phyloP scores from a whole-genome alignment of 192 early-diverging fungal genomes.

The Backusella mclennaniae region DNA sequence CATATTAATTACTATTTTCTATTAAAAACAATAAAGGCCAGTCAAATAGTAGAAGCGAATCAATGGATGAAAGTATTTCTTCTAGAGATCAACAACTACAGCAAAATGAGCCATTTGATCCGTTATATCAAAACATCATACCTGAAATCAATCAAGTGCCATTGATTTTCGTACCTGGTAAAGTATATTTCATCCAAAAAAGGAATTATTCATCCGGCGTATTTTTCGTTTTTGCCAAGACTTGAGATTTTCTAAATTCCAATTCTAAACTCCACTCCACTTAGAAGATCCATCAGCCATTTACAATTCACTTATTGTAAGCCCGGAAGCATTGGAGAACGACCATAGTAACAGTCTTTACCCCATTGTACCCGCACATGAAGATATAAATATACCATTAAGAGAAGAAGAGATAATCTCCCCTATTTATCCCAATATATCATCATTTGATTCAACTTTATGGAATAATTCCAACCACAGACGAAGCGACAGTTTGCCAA shows the following conservation, averaged over 20 bases:
- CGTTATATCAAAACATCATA: constrained; percentile 15
- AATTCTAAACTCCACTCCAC: neutral
- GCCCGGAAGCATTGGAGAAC: neutral
- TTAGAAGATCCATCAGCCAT: neutral
- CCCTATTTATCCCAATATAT: constrained; percentile 3
- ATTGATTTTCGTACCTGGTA: neutral
- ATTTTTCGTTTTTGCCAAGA: neutral
- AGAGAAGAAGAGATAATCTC: neutral
- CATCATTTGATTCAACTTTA: neutral
- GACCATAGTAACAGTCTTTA: neutral
- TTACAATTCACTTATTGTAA: constrained; percentile 3
- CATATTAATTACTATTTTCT: neutral
- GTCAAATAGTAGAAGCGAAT: constrained; percentile 13
- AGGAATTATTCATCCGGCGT: neutral
- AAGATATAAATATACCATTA: constrained; percentile 1
- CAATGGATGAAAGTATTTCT: neutral
- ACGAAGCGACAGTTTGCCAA: neutral
- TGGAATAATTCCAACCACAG: neutral
- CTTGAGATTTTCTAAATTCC: neutral
- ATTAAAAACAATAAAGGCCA: neutral
- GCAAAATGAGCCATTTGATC: constrained; percentile 9
- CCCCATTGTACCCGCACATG: neutral
- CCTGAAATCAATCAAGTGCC: neutral
- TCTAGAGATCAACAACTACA: constrained; percentile 18
- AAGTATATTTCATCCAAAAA: neutral